Conservation (phyloP, 2,329 filamentous ascomycete species). For the Fulvia fulva region DNA sequence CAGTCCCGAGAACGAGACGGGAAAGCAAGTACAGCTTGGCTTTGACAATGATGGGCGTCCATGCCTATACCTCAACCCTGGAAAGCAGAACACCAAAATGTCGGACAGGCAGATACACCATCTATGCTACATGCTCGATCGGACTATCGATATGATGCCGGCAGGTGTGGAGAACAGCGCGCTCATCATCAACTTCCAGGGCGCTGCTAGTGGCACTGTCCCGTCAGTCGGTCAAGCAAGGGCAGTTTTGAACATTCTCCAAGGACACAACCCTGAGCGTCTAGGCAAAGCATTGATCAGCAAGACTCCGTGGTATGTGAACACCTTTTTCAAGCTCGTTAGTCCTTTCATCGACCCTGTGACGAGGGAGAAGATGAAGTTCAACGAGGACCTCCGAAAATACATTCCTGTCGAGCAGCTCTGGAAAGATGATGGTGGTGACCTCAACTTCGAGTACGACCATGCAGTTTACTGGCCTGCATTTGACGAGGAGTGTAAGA, state of each 20-base stretch:
- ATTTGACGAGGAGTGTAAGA: conserved; percentile 65
- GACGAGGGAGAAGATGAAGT: conserved; percentile 92
- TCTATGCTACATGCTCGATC: conserved; percentile 92
- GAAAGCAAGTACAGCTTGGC: conserved; percentile 86
- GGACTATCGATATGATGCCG: conserved; percentile 80
- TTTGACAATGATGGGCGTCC: conserved; percentile 83
- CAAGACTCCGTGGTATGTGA: conserved; percentile 87
- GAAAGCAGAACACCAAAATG: conserved; percentile 85
- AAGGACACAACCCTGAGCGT: conserved; percentile 93
- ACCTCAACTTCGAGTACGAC: conserved; percentile 86
- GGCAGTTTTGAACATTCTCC: conserved; percentile 84
- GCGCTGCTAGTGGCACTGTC: conserved; percentile 69
- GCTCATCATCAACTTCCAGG: conserved; percentile 87
- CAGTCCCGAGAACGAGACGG: conserved; percentile 89
- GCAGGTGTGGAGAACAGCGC: conserved; percentile 81
- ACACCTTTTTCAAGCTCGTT: conserved; percentile 93
- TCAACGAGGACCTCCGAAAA: conserved; percentile 84
- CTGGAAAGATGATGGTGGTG: conserved; percentile 72
- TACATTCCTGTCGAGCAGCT: conserved; percentile 81
- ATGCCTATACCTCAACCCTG: conserved; percentile 86
- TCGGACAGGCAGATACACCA: conserved; percentile 87
- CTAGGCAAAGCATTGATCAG: conserved; percentile 84
- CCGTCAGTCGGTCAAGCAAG: conserved; percentile 72
- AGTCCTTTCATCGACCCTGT: conserved; percentile 93
- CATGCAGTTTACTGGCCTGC: conserved; percentile 87